Base-by-base conservation (phyloP, 106 monocot genomes). In the Xerophyta viscosa region DNA sequence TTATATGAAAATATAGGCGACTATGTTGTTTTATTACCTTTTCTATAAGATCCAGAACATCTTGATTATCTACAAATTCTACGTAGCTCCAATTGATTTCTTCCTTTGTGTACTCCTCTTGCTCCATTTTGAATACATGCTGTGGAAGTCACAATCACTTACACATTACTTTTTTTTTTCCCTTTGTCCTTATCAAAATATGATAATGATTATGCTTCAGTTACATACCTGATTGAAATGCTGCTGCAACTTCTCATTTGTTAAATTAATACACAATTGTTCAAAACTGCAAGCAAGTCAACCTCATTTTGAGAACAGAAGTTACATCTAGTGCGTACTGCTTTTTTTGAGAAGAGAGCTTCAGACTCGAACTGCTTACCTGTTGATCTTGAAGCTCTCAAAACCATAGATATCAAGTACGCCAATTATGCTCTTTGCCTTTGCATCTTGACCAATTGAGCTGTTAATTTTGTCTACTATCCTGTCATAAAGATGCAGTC, bases 161-260 rank as follows among this genome's bases (percentile, higher is more conserved):
- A n/a, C n/a, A n/a, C n/a, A n/a, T n/a, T n/a, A n/a, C n/a, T n/a
- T n/a, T n/a, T n/a, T n/a, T n/a, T n/a, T n/a, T n/a, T n/a, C n/a
- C n/a, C n/a, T n/a, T n/a, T n/a, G n/a, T n/a, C n/a, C n/a, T n/a
- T n/a, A n/a, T n/a, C n/a, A n/a, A n/a, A n/a, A n/a, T n/a, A n/a
- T n/a, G n/a, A n/a, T n/a, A n/a, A n/a, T n/a, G n/a, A n/a, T n/a
- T n/a, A n/a, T n/a, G n/a, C n/a, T n/a, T n/a, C n/a, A n/a, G n/a
- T n/a, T n/a, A n/a, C n/a, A n/a, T n/a, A 82, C 82, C 76, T 82
- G 82, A 58, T 82, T 82, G 57, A 82, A 82, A 64, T 82, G 82
- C 51, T 82, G 82, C 39, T 82, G 82, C 39, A 82, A 52, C 28
- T 82, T 82, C 56, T 82, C 81, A 61, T 82, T 82, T 48, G 81